These are phyloP conservation scores for Filosporella fistucella DNA, from an alignment of 495 filamentous ascomycete species.

Conservation along the genomic window DNA sequence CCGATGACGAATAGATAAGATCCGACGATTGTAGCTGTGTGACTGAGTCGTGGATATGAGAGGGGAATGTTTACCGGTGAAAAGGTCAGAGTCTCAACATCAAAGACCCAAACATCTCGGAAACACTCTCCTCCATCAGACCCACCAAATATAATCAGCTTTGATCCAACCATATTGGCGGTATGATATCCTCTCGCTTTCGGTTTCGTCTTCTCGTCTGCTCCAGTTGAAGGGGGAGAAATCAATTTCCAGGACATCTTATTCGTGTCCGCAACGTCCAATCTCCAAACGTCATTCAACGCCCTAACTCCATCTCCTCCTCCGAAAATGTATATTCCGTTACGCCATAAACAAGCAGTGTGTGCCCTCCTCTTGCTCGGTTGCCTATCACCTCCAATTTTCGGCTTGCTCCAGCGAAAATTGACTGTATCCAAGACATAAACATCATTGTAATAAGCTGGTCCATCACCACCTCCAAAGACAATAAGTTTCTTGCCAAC, in stretches of 20 bases:
- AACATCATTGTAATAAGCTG: slow-evolving; percentile 64
- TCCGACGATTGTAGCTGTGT: slow-evolving; percentile 61
- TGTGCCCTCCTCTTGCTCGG: slow-evolving; percentile 57
- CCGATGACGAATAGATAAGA: slow-evolving; percentile 63
- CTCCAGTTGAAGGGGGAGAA: slow-evolving; percentile 31
- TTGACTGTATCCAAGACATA: slow-evolving; percentile 64
- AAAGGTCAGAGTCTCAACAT: slow-evolving; percentile 53
- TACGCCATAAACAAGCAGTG: slow-evolving; percentile 62
- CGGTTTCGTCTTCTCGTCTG: slow-evolving; percentile 33
- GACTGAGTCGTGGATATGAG: slow-evolving; percentile 53
- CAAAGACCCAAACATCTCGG: slow-evolving; percentile 65
- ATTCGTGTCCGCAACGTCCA: slow-evolving; percentile 56
- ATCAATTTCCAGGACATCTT: slow-evolving; percentile 62
- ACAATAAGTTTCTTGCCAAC: slow-evolving; percentile 62
- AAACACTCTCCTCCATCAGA: slow-evolving; percentile 65
- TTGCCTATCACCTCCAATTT: slow-evolving; percentile 43
- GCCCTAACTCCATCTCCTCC: slow-evolving; percentile 61
- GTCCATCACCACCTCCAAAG: slow-evolving; percentile 62
- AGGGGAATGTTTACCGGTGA: slow-evolving; percentile 43
- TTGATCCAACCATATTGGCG: slow-evolving; percentile 63
- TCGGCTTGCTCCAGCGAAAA: slow-evolving; percentile 53
- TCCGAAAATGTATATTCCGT: slow-evolving; percentile 63
- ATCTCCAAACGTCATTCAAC: slow-evolving; percentile 62
- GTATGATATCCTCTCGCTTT: slow-evolving; percentile 64
- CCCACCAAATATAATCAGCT: slow-evolving; percentile 63